Conservation (phyloP, 1,284 basidiomycete species). For the Golubevia sp. region DNA sequence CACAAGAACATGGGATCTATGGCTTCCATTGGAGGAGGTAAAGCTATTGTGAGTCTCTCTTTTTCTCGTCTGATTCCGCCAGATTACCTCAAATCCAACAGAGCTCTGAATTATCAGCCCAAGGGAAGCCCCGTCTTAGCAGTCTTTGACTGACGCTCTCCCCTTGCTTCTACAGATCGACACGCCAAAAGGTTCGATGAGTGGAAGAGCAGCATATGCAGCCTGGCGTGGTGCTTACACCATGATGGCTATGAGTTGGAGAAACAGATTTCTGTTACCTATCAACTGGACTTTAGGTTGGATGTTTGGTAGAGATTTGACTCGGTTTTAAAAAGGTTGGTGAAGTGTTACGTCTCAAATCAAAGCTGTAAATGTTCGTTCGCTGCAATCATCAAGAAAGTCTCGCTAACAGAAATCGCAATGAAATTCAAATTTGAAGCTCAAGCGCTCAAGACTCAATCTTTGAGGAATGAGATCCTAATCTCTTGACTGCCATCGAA, state of each 20-base stretch:
- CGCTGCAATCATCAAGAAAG: too few species aligned
- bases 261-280: conserved; percentile 68
- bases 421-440: too few species aligned
- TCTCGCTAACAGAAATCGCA: too few species aligned
- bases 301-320: conserved; percentile 80
- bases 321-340: conserved; percentile 68
- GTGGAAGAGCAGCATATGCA: conserved; percentile 70
- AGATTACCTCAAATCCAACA: too few species aligned
- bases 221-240: conserved; percentile 81
- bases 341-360: too few species aligned
- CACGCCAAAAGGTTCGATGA: conserved; percentile 62
- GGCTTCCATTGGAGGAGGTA: conserved; percentile 79
- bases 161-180: conserved; percentile 13
- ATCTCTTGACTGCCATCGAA: too few species aligned
- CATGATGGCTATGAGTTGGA: conserved; percentile 74
- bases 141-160: too few species aligned
- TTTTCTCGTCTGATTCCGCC: background rate
- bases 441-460: too few species aligned
- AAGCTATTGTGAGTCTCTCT: conserved; percentile 48
- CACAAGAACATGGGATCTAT: conserved; percentile 76
- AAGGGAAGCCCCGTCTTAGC: too few species aligned
- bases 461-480: too few species aligned
- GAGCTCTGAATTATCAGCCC: too few species aligned
- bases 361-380: too few species aligned
- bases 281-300: conserved; percentile 62